Evolutionary conservation across 176 grass and related monocot genomes (phyloP).

Genomic region (Triticum aestivum): DNA sequence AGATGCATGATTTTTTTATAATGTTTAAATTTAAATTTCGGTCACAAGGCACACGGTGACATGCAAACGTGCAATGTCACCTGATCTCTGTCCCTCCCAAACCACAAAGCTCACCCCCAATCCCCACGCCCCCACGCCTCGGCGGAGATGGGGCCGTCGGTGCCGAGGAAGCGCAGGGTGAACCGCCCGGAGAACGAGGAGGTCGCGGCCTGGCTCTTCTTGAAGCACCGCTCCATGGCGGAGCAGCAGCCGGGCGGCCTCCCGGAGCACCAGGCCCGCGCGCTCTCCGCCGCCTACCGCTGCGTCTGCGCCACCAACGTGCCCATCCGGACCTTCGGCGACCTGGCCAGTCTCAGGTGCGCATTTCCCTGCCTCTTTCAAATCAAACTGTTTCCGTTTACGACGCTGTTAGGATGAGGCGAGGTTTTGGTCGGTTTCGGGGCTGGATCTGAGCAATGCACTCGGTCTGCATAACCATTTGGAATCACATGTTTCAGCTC

Average conservation of each 20-base stretch:
- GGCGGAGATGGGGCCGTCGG: conserved; percentile 15
- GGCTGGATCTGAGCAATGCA: too few species aligned
- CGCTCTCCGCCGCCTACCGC: conserved; percentile 58
- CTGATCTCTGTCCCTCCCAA: too few species aligned
- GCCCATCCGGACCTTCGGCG: conserved; percentile 63
- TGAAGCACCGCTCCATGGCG: conserved; percentile 58
- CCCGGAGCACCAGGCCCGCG: conserved; percentile 58
- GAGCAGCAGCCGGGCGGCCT: conserved; percentile 34
- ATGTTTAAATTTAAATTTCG: too few species aligned
- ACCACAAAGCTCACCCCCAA: not conserved
- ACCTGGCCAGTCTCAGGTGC: conserved; percentile 56
- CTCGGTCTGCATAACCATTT: too few species aligned
- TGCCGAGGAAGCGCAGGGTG: conserved; percentile 34
- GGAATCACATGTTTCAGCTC: too few species aligned
- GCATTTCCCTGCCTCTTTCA: too few species aligned
- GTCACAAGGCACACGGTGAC: too few species aligned
- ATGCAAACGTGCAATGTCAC: too few species aligned
- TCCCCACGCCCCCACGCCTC: not conserved
- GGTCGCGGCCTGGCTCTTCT: conserved; percentile 42
- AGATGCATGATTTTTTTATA: too few species aligned
- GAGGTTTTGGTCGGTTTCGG: too few species aligned
- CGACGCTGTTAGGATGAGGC: too few species aligned
- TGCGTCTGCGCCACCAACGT: conserved; percentile 52
- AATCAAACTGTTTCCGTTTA: too few species aligned
- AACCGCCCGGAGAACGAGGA: conserved; percentile 65